Evolutionary conservation across 106 monocot genomes (phyloP).

Genomic region (Dendrobium chrysotoxum): DNA sequence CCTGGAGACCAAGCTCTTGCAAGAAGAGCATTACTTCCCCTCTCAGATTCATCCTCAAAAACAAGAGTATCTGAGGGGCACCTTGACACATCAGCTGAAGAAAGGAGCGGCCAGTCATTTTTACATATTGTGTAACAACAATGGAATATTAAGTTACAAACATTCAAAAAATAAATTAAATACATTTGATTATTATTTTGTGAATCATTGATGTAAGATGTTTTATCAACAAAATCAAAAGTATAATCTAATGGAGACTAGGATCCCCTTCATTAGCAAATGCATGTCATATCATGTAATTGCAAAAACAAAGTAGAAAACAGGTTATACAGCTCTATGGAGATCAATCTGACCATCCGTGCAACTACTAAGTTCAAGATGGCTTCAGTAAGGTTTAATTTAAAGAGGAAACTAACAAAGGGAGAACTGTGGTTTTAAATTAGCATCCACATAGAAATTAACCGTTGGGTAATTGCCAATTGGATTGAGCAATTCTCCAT

Average conservation of each 20-base stretch:
- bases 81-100: constrained; percentile 40
- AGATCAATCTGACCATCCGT: background rate
- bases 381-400: background rate
- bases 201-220: background rate
- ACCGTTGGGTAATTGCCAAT: background rate
- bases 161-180: background rate
- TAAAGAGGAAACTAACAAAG: background rate
- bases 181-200: background rate
- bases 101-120: background rate
- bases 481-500: no score
- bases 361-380: background rate
- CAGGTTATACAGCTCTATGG: no score
- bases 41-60: constrained; percentile 85
- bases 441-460: background rate
- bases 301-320: background rate
- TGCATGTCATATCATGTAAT: background rate
- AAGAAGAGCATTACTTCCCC: constrained; percentile 88
- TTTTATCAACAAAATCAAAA: background rate
- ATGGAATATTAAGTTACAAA: background rate
- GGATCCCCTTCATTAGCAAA: background rate
- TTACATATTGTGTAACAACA: no score
- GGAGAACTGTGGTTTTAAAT: background rate
- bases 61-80: constrained; percentile 63
- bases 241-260: background rate
- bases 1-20: constrained; percentile 93